These are phyloP conservation scores for Martiniozyma abietophila DNA, from an alignment of 805 yeast genomes.

Conservation along the genomic window DNA sequence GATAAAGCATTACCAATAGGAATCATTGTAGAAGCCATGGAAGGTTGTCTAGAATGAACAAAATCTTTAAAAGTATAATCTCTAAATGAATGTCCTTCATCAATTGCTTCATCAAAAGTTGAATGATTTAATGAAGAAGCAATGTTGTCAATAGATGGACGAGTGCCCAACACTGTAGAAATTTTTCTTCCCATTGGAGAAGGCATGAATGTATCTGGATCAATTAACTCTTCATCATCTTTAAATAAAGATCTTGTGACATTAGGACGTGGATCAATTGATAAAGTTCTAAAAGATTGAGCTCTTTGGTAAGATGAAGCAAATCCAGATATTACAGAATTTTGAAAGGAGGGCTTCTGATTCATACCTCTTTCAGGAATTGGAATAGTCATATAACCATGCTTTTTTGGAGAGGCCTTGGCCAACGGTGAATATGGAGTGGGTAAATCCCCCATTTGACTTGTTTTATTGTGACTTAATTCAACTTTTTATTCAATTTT, in stretches of 20 bases:
- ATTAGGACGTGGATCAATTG: slow-evolving; percentile 45
- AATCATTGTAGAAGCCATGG: slow-evolving; percentile 10
- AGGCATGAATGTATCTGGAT: slow-evolving; percentile 62
- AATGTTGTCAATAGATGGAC: slow-evolving; percentile 7
- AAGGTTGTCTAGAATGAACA: slow-evolving; percentile 18
- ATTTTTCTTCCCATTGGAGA: slow-evolving; percentile 53
- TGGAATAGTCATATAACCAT: slow-evolving; percentile 22
- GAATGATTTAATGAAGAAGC: slow-evolving; percentile 3
- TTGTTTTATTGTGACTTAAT: too few species aligned
- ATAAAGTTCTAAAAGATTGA: slow-evolving; percentile 51
- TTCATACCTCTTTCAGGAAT: slow-evolving; percentile 16
- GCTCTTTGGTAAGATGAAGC: slow-evolving; percentile 77
- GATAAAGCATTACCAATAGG: slow-evolving; percentile 13
- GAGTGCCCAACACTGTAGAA: slow-evolving; percentile 37
- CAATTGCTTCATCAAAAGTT: slow-evolving; percentile 28
- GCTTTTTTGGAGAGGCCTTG: too few species aligned
- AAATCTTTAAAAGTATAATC: slow-evolving; percentile 23
- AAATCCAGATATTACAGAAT: slow-evolving; percentile 45
- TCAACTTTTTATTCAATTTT: too few species aligned
- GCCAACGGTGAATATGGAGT: slow-evolving; percentile 4
- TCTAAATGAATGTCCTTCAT: slow-evolving; percentile 34
- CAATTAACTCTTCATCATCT: slow-evolving; percentile 56
- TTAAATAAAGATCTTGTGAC: slow-evolving; percentile 56
- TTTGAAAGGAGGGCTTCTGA: slow-evolving; percentile 2
- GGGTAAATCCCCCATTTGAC: background rate